Conservation (phyloP, 352 stramenopile species). For the Pythium utonaiense region DNA sequence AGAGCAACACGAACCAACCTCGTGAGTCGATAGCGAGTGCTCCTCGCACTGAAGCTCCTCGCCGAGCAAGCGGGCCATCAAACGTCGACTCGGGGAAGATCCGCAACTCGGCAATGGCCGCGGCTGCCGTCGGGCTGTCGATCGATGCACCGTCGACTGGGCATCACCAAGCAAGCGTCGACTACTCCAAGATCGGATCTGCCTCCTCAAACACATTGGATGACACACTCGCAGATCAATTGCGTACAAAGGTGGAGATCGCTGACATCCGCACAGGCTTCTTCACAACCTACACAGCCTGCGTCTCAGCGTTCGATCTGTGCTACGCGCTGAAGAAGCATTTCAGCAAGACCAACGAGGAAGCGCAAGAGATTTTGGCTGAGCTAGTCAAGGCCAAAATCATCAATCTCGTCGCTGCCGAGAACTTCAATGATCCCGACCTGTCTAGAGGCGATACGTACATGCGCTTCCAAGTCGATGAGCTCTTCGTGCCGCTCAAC, state of each 20-base stretch:
- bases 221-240: slow-evolving; percentile 60
- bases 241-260: slow-evolving; percentile 54
- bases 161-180: slow-evolving; percentile 33
- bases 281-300: slow-evolving; percentile 70
- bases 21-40: not conserved
- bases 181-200: slow-evolving; percentile 31
- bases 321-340: slow-evolving; percentile 49
- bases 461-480: slow-evolving; percentile 82
- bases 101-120: slow-evolving; percentile 56
- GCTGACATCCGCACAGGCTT: slow-evolving; percentile 61
- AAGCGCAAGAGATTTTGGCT: slow-evolving; percentile 40
- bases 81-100: slow-evolving; percentile 29
- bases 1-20: slow-evolving; percentile 10
- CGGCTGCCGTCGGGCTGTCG: slow-evolving; percentile 45
- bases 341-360: slow-evolving; percentile 46
- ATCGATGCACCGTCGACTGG: slow-evolving; percentile 33
- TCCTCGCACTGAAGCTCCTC: slow-evolving; percentile 8
- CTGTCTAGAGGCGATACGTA: slow-evolving; percentile 50
- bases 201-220: slow-evolving; percentile 40
- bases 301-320: slow-evolving; percentile 49
- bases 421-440: slow-evolving; percentile 44
- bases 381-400: slow-evolving; percentile 41
- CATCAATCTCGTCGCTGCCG: slow-evolving; percentile 55
- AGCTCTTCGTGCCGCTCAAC: slow-evolving; percentile 77
- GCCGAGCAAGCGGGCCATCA: slow-evolving; percentile 4